A percentile compares a stretch with the other conserved stretches of the same genome.
Evolutionary conservation across 306 rosid species (phyloP).

Genomic region (Prunus padus): DNA sequence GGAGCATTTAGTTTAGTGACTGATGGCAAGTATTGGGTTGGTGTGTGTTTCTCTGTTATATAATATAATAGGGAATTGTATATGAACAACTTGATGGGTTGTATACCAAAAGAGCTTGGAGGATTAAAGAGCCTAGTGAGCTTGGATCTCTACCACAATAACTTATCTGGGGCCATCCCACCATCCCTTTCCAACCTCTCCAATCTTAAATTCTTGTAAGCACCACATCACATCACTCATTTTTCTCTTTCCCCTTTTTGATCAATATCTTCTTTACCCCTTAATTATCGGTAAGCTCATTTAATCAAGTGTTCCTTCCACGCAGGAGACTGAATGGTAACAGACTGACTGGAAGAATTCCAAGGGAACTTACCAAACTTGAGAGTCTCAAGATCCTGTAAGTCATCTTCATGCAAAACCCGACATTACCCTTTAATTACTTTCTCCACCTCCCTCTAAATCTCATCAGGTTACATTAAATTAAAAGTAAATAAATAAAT

Average conservation of each 20-base stretch:
- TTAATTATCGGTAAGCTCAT: neutral
- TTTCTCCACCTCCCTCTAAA: neutral
- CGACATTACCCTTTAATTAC: neutral
- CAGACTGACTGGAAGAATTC: conserved; percentile 69
- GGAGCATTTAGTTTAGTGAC: conserved; percentile 1
- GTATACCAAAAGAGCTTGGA: conserved; percentile 71
- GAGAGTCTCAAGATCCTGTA: conserved; percentile 73
- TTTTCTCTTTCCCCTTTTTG: neutral
- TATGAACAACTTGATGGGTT: conserved; percentile 63
- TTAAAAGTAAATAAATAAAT: neutral
- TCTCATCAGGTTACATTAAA: neutral
- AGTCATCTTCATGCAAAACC: conserved; percentile 1
- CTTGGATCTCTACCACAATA: conserved; percentile 78
- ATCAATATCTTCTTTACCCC: neutral
- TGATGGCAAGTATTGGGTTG: conserved; percentile 3
- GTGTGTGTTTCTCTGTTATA: neutral
- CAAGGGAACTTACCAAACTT: conserved; percentile 69
- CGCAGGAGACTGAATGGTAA: conserved; percentile 75
- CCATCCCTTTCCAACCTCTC: conserved; percentile 62
- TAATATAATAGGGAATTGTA: conserved; percentile 58
- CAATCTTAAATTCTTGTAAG: conserved; percentile 76
- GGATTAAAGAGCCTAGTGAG: conserved; percentile 65
- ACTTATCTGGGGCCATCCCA: conserved; percentile 68
- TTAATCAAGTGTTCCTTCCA: neutral
- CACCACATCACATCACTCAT: neutral